Percentiles rank a stretch among this genome's conserved stretches.
Conservation (phyloP, 1,284 basidiomycete genomes). For the Veloboletus limbatus region DNA sequence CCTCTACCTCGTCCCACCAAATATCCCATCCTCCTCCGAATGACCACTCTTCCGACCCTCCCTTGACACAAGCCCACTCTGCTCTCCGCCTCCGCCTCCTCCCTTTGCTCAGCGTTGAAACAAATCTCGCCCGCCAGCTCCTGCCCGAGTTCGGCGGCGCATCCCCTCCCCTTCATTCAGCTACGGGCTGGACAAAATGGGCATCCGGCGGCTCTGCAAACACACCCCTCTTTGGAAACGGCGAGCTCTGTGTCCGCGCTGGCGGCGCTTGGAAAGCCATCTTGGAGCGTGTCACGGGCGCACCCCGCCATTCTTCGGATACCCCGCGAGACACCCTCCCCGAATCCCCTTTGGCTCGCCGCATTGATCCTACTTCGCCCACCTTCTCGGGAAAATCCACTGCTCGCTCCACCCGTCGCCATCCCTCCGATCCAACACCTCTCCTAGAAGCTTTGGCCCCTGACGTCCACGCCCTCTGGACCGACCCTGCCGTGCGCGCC, state of each 20-base stretch:
- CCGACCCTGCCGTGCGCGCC: conserved; percentile 48
- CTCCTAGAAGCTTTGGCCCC: conserved; percentile 56
- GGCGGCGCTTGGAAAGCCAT: conserved; percentile 55
- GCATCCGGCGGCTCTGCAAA: conserved; percentile 16
- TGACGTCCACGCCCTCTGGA: conserved; percentile 63
- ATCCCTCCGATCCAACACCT: conserved; percentile 43
- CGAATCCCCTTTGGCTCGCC: not conserved
- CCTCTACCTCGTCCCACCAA: not conserved
- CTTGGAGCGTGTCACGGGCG: conserved; percentile 27
- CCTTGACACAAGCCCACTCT: conserved; percentile 20
- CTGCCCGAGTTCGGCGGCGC: conserved; percentile 32
- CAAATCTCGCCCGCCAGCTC: conserved; percentile 45
- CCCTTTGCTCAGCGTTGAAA: conserved; percentile 59
- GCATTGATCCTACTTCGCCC: not conserved
- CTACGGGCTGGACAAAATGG: conserved; percentile 26
- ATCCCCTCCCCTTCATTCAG: conserved; percentile 7
- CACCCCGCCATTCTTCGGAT: not conserved
- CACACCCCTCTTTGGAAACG: conserved; percentile 4
- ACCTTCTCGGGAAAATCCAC: not conserved
- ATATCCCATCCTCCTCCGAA: not conserved
- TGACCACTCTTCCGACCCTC: conserved; percentile 11
- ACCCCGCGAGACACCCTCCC: not conserved
- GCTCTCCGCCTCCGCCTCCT: conserved; percentile 48
- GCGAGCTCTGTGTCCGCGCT: conserved; percentile 53
- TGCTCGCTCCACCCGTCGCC: conserved; percentile 11